Conservation (phyloP, 2,329 filamentous ascomycete species). For the Ophiostoma sp. region DNA sequence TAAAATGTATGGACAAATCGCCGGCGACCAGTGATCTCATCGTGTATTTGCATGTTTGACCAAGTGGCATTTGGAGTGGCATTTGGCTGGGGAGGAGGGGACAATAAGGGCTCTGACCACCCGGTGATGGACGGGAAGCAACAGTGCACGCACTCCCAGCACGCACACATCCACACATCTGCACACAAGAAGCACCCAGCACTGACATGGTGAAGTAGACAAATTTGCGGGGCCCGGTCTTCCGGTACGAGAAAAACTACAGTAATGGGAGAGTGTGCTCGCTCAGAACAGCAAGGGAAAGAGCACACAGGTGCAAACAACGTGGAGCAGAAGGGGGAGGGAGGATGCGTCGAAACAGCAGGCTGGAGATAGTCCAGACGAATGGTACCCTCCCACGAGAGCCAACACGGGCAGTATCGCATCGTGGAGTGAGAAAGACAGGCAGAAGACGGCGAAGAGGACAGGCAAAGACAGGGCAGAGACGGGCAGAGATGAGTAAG, state of each 20-base stretch:
- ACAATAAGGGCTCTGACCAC: background rate
- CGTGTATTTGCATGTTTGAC: constrained; percentile 19
- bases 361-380: constrained; percentile 1
- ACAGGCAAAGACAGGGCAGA: background rate
- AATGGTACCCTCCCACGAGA: background rate
- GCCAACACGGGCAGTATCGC: background rate
- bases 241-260: background rate
- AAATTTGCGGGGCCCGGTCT: constrained; percentile 7
- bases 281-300: background rate
- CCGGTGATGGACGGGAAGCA: background rate
- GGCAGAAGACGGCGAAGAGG: background rate
- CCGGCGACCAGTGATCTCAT: constrained; percentile 20
- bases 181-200: background rate
- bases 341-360: constrained; percentile 10
- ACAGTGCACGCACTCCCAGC: background rate
- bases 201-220: background rate
- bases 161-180: background rate
- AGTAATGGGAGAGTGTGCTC: background rate
- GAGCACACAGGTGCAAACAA: background rate
- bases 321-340: background rate
- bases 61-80: background rate
- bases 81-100: background rate
- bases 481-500: background rate
- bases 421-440: background rate
- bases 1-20: background rate